Evolutionary conservation across 176 grass and related monocot species (phyloP), one percentile per base, ranked within the genome.

Genomic region (Eragrostis curvula): DNA sequence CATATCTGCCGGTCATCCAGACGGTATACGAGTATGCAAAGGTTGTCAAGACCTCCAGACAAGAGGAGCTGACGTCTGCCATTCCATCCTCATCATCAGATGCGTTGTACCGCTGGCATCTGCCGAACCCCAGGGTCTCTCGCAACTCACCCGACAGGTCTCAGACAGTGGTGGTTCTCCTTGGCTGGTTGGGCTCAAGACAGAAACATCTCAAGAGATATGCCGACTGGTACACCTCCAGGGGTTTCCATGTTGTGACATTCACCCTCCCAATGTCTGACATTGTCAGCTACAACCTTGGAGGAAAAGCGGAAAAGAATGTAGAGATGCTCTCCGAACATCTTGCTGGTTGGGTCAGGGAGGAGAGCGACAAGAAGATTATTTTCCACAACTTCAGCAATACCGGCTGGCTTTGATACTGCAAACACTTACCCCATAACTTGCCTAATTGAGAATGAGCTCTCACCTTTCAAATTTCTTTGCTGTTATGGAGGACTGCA

Each of bases 351-450:
- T 98, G 96, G 92, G 92, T 91, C 24, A 84, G 85, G 70, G 96
- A 98, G 62, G 96, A 98, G 83, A 73, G 50, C 3, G 90, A 76
- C 71, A 97, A 94, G 81, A 92, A 90, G 67, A 89, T 98, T 69
- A 83, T 98, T 21, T 98, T 98, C 82, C 92, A 98, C 75, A 95
- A 92, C 77, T 98, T 98, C 75, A 98, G 96, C 53, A 95, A 95
- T 74, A 98, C 96, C 4, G 96, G 96, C 70, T 98, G 96, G 92
- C 85, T 98, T 71, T 93, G 88, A 92, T 98, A 92, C 24, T 81
- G 9, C 43, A 16, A 27, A 61, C 24, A 7, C 11, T 45, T 84
- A 44, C 25, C 29, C 73, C 45, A 74, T 13, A 5, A 42, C 23
- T 68, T 80, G 5, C 5, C 2, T 27, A 21, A 0, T 57, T 15